phyloP scores from a whole-genome alignment of 139 green algal genomes.

The Zygnema circumcarinatum region DNA sequence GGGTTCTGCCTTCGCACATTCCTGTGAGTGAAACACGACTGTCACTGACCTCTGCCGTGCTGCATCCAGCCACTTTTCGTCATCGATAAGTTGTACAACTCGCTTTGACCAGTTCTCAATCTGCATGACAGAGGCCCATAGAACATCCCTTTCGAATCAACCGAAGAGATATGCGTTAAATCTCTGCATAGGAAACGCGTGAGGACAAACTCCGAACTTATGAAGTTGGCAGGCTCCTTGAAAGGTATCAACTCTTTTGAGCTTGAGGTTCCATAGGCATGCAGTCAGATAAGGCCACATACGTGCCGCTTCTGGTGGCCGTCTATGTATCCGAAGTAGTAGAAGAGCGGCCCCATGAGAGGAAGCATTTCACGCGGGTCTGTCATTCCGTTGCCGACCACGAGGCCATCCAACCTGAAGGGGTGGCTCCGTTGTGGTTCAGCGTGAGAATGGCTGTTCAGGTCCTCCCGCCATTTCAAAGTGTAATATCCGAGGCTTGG shows the following conservation, averaged over 20 bases:
- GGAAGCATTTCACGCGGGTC: constrained; percentile 69
- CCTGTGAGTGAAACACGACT: too few relatives aligned
- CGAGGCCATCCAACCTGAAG: constrained; percentile 51
- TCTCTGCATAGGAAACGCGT: too few relatives aligned
- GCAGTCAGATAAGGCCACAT: not conserved
- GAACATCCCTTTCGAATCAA: too few relatives aligned
- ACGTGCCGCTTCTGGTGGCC: constrained; percentile 32
- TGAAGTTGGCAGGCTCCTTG: too few relatives aligned
- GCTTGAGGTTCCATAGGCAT: too few relatives aligned
- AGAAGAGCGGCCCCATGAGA: constrained; percentile 63
- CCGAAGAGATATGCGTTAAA: too few relatives aligned
- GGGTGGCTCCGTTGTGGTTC: not conserved
- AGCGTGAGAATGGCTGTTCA: not conserved
- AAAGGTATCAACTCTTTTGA: too few relatives aligned
- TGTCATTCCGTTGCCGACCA: constrained; percentile 68
- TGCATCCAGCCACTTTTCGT: not conserved
- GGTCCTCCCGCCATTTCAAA: constrained; percentile 63
- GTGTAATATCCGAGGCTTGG: constrained; percentile 18
- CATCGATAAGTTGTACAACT: not conserved
- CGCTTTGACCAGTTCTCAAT: not conserved
- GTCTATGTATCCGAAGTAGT: constrained; percentile 68
- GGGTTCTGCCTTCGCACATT: too few relatives aligned
- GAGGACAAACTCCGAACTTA: too few relatives aligned
- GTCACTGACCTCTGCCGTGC: not conserved
- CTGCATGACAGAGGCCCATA: too few relatives aligned